phyloP scores from a whole-genome alignment of 1,284 basidiomycete genomes.

The Ganoderma multipileum region DNA sequence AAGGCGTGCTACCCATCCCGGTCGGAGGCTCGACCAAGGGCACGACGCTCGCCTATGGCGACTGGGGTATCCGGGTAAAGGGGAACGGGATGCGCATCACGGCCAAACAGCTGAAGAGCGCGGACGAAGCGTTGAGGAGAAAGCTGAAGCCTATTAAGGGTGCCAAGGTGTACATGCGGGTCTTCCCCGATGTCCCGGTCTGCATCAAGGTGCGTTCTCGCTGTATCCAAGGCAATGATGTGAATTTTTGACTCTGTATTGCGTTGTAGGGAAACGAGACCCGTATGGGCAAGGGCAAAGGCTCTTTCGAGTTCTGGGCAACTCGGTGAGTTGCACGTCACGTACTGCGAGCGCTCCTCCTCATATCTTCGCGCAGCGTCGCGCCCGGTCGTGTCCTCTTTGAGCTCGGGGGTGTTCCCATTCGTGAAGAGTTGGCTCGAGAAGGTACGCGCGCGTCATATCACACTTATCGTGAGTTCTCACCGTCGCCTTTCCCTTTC shows the following conservation, averaged over 20 bases:
- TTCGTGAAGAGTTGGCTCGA: slow-evolving; percentile 75
- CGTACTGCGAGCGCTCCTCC: neutral
- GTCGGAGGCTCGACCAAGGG: slow-evolving; percentile 93
- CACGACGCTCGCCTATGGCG: slow-evolving; percentile 89
- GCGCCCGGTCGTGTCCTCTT: slow-evolving; percentile 76
- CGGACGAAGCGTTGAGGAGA: slow-evolving; percentile 89
- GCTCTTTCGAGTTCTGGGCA: slow-evolving; percentile 97
- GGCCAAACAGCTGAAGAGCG: slow-evolving; percentile 90
- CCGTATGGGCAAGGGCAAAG: slow-evolving; percentile 99
- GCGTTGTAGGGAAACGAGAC: slow-evolving; percentile 47
- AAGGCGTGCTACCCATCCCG: slow-evolving; percentile 85
- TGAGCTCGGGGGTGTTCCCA: slow-evolving; percentile 91
- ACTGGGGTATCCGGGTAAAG: slow-evolving; percentile 92
- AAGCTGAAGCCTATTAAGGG: slow-evolving; percentile 94
- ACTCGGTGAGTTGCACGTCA: slow-evolving; percentile 68
- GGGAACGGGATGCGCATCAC: slow-evolving; percentile 84
- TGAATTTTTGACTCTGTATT: neutral
- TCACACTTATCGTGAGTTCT: neutral
- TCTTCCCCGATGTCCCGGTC: slow-evolving; percentile 93
- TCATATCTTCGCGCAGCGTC: slow-evolving; percentile 58
- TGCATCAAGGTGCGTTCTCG: slow-evolving; percentile 83
- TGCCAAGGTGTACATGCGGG: slow-evolving; percentile 84
- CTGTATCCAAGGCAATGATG: neutral
- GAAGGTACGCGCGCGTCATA: slow-evolving; percentile 68
- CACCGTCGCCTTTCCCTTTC: neutral